Base-by-base conservation (phyloP, 73 alveolate species). In the Tetrahymena malaccensis region DNA sequence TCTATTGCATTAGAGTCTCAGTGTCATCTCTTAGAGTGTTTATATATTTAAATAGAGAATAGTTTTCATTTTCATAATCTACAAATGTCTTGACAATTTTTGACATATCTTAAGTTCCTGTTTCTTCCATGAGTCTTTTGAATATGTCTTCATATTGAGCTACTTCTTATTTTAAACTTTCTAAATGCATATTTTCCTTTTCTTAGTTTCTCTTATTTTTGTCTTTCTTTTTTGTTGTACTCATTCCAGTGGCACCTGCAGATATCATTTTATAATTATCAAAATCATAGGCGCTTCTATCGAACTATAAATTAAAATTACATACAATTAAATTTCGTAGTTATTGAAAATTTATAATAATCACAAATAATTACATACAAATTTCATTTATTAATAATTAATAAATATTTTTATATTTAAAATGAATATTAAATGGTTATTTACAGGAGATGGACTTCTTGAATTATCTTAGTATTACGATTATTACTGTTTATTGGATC, bases 1-100 rank as follows among this genome's bases (percentile, higher is more conserved):
- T 98, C 93, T 98, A 94, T 27, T 85, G 94, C 55, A 97, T 98
- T 15, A 97, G 95, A 22, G 96, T 94, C 85, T 98, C 99, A 34
- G 97, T 95, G 37, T 98, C 99, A 34, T 95, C 56, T 19, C 97
- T 96, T 27, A 98, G 95, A 85, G 97, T 98, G 43, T 97, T 96
- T 16, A 98, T 98, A 84, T 95, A 96, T 33, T 96, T 96, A 38
- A 96, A 96, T 35, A 98, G 85, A 22, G 98, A 94, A 94, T 96
- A 98, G 85, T 97, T 98, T 94, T 97, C 96, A 85, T 96, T 98
- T 85, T 98, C 99, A 93, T 98, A 98, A 55, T 98, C 98, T 22
- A 98, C 98, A 93, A 98, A 98, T 57, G 96, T 97, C 83, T 94
- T 96, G 34, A 98, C 99, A 2, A 98, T 96, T 84, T 97, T 98